Percentiles rank a stretch among this genome's conserved stretches.
Conservation (phyloP, 1,284 basidiomycete genomes). For the Porogramme epimiltina region DNA sequence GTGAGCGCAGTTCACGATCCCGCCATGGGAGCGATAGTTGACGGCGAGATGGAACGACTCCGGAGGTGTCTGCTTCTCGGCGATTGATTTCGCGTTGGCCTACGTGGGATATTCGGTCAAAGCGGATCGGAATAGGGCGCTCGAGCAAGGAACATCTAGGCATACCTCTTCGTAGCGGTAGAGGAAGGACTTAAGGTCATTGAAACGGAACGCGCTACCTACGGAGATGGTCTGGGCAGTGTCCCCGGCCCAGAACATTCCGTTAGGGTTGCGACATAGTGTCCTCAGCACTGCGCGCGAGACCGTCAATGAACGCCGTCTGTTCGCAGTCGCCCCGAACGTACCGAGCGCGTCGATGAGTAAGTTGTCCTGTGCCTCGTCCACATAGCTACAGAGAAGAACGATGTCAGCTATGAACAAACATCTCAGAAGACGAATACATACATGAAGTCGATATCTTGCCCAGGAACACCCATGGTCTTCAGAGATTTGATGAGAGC, state of each 20-base stretch:
- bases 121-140: constrained; percentile 4
- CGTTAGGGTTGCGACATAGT: constrained; percentile 63
- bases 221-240: constrained; percentile 79
- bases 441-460: constrained; percentile 60
- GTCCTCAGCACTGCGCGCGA: constrained; percentile 49
- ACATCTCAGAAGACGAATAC: constrained; percentile 19
- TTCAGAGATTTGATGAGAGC: constrained; percentile 45
- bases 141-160: neutral
- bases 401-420: neutral
- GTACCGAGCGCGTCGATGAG: constrained; percentile 65
- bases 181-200: constrained; percentile 70
- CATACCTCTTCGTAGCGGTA: constrained; percentile 62
- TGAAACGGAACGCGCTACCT: constrained; percentile 72
- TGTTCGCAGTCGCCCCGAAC: constrained; percentile 15
- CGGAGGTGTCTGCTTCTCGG: constrained; percentile 30
- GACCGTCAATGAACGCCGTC: neutral
- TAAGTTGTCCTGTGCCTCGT: constrained; percentile 75
- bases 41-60: constrained; percentile 57
- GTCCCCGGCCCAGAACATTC: constrained; percentile 79
- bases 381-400: constrained; percentile 55
- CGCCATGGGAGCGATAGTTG: constrained; percentile 74
- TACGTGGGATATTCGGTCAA: too few relatives aligned
- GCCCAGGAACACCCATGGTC: constrained; percentile 37
- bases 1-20: constrained; percentile 63
- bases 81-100: neutral